Conservation (phyloP, 768 basidiomycete genomes). For the Boletus subcaerulescens region DNA sequence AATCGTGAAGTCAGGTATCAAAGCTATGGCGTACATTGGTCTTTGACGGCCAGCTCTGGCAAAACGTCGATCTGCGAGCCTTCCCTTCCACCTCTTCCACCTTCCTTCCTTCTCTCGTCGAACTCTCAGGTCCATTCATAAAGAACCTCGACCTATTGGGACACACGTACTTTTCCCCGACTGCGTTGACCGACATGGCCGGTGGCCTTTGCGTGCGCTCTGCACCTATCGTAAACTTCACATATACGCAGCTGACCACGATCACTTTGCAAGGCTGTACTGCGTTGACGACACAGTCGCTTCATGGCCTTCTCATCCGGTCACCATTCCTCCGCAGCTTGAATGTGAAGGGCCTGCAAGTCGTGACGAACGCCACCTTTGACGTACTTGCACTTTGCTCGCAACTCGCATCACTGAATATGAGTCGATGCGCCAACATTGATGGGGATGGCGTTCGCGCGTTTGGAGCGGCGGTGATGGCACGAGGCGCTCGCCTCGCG, state of each 20-base stretch:
- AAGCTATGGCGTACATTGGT: slow-evolving; percentile 71
- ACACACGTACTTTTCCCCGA: slow-evolving; percentile 48
- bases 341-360: slow-evolving; percentile 62
- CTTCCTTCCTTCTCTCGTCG: slow-evolving; percentile 51
- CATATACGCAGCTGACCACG: slow-evolving; percentile 63
- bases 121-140: slow-evolving; percentile 62
- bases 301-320: slow-evolving; percentile 66
- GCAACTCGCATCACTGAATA: slow-evolving; percentile 56
- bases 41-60: slow-evolving; percentile 89
- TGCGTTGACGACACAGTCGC: slow-evolving; percentile 57
- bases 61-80: slow-evolving; percentile 54
- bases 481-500: slow-evolving; percentile 46
- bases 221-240: slow-evolving; percentile 26
- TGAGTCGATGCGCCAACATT: slow-evolving; percentile 69
- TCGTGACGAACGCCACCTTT: slow-evolving; percentile 74
- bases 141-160: slow-evolving; percentile 61
- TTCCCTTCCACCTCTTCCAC: slow-evolving; percentile 56
- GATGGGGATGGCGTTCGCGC: slow-evolving; percentile 58
- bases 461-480: slow-evolving; percentile 43
- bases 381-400: slow-evolving; percentile 62
- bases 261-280: slow-evolving; percentile 76
- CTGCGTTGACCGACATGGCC: slow-evolving; percentile 51
- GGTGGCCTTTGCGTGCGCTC: slow-evolving; percentile 50
- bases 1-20: slow-evolving; percentile 55
- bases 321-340: slow-evolving; percentile 59